Base-by-base conservation (phyloP, 306 rosid species). In the Gastrolobium villosum region DNA sequence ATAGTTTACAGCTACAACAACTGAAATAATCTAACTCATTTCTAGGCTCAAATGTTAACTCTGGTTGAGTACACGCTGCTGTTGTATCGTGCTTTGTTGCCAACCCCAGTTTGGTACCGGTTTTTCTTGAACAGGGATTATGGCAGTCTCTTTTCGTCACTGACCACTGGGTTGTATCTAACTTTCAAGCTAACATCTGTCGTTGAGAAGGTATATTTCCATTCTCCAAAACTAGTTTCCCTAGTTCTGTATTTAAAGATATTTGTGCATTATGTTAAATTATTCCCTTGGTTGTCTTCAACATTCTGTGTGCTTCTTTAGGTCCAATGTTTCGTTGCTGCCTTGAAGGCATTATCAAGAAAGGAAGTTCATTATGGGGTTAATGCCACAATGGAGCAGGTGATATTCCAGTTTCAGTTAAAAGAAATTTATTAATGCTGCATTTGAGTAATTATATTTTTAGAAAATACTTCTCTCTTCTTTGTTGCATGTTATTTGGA, bases 131-230 rank as follows among this genome's bases (percentile, higher is more conserved):
- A 94, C 89, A 90, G 87, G 80, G 92, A 90, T 26, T 79, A 88
- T 70, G 97, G 98, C 45, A 86, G 98, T 86, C 96, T 94, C 82
- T 94, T 94, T 79, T 94, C 98, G 31, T 94, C 98, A 55, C 88
- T 94, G 74, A 90, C 87, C 28, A 94, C 98, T 2, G 98, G 98
- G 65, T 83, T 94, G 73, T 94, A 94, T 91, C 77, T 94, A 79
- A 94, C 98, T 37, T 91, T 91, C 80, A 94, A 94, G 96, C 89
- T 94, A 40, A 94, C 97, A 44, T 90, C 97, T 64, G 86, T 87
- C 36, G 88, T 94, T 79, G 94, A 94, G 87, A 94, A 91, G 97
- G 98, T 94, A 82, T 57, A 64, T 10, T 77, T 67, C 73, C 77
- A 2, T 5, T 63, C 52, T 44, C 56, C 54, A 10, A 40, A 41